These are phyloP conservation scores for Penicillium sp. DNA, from an alignment of 2,329 filamentous ascomycete species.

Conservation along the genomic window DNA sequence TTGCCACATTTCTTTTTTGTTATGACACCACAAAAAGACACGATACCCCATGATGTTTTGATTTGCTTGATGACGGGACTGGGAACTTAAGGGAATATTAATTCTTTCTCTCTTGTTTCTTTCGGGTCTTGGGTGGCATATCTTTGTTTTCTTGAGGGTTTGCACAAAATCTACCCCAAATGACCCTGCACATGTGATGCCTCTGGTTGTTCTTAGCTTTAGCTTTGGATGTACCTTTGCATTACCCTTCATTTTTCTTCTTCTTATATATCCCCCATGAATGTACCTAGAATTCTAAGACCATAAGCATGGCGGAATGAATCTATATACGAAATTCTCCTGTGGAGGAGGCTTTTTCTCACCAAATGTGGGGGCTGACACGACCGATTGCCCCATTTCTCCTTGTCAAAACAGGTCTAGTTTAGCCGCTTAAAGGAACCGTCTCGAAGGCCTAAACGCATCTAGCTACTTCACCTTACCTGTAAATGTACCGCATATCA, in stretches of 20 bases:
- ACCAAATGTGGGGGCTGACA: neutral
- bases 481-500: neutral
- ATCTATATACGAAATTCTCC: neutral
- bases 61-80: slow-evolving; percentile 17
- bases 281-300: slow-evolving; percentile 4
- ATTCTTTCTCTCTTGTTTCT: neutral
- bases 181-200: slow-evolving; percentile 5
- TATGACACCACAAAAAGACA: slow-evolving; percentile 22
- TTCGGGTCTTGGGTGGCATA: neutral
- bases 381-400: neutral
- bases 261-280: neutral
- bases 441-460: neutral
- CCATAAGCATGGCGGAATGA: slow-evolving; percentile 2
- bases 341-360: neutral
- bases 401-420: neutral
- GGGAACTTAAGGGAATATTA: neutral
- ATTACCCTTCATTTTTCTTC: neutral
- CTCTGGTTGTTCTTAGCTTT: neutral
- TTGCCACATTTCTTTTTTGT: slow-evolving; percentile 2
- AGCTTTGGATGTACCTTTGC: neutral
- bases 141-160: slow-evolving; percentile 1
- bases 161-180: slow-evolving; percentile 5
- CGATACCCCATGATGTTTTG: slow-evolving; percentile 30
- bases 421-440: neutral
- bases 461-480: neutral